A percentile compares a stretch with the other conserved stretches of the same genome.
phyloP scores from a whole-genome alignment of 2,329 filamentous ascomycete species.

The Colletotrichum australisinense region DNA sequence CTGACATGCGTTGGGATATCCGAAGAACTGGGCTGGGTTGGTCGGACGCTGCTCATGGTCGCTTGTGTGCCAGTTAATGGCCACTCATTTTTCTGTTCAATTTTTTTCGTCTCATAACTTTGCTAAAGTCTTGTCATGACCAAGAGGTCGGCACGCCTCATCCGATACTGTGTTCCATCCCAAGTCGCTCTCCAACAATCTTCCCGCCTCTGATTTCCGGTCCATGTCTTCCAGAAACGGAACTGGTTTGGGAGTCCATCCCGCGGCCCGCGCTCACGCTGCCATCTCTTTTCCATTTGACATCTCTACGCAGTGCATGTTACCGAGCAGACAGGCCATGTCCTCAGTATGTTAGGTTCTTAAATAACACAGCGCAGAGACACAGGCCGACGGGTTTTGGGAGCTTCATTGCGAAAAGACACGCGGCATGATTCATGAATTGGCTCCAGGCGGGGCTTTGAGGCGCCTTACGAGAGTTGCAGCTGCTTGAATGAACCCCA shows the following conservation, averaged over 20 bases:
- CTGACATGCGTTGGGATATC: neutral
- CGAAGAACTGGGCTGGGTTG: too few species aligned
- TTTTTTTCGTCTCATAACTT: neutral
- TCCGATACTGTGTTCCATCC: conserved; percentile 18
- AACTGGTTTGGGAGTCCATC: neutral
- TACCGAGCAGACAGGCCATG: neutral
- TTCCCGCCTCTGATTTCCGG: neutral
- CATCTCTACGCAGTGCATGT: neutral
- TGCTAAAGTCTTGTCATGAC: neutral
- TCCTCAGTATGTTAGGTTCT: neutral
- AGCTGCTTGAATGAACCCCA: neutral
- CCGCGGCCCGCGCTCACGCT: neutral
- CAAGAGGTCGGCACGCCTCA: neutral
- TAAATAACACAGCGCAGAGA: neutral
- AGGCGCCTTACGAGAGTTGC: neutral
- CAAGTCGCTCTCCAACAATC: neutral
- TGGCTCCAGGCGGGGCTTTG: neutral
- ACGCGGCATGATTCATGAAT: conserved; percentile 11
- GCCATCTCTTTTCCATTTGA: neutral
- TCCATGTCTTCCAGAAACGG: neutral
- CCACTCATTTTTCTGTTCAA: too few species aligned
- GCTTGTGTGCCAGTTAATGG: neutral
- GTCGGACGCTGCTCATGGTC: neutral
- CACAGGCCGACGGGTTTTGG: too few species aligned
- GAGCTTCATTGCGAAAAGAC: neutral